phyloP scores from a whole-genome alignment of 73 alveolate species.

The Diophrys sp. region DNA sequence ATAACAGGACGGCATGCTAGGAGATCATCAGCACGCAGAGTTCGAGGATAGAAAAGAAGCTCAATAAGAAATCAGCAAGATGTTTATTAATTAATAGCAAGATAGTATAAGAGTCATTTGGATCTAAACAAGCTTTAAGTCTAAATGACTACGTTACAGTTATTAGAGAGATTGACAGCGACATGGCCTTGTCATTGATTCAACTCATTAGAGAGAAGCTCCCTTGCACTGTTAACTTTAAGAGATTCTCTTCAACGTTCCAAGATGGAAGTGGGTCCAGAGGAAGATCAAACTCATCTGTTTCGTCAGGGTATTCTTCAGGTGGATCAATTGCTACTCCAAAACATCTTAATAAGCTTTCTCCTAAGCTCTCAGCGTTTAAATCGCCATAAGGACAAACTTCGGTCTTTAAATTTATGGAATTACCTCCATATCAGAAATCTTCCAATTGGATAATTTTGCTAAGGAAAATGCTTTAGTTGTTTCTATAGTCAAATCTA shows the following conservation, averaged over 20 bases:
- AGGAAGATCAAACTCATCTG: not conserved
- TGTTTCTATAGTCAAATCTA: too few species aligned
- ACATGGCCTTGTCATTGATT: conserved; percentile 29
- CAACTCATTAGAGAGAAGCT: conserved; percentile 31
- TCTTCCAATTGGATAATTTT: too few species aligned
- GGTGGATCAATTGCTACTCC: conserved; percentile 36
- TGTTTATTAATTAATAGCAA: too few species aligned
- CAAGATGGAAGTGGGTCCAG: not conserved
- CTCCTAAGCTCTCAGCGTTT: conserved; percentile 17
- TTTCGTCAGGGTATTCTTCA: not conserved
- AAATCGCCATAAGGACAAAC: not conserved
- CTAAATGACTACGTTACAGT: conserved; percentile 16
- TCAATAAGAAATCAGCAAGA: conserved; percentile 22
- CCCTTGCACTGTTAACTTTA: conserved; percentile 51
- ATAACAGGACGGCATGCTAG: not conserved
- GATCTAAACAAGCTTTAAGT: conserved; percentile 18
- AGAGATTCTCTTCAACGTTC: conserved; percentile 4
- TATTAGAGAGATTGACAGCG: not conserved
- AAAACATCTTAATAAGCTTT: conserved; percentile 34
- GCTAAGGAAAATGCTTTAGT: too few species aligned
- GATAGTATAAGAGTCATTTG: conserved; percentile 23
- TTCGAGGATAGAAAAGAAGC: conserved; percentile 29
- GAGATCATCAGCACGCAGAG: not conserved
- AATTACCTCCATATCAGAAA: too few species aligned
- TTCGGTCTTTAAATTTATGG: too few species aligned